Percentiles rank a stretch among this genome's conserved stretches.
Evolutionary conservation across 2,329 filamentous ascomycete species (phyloP).

Genomic region (Scedosporium apiospermum): DNA sequence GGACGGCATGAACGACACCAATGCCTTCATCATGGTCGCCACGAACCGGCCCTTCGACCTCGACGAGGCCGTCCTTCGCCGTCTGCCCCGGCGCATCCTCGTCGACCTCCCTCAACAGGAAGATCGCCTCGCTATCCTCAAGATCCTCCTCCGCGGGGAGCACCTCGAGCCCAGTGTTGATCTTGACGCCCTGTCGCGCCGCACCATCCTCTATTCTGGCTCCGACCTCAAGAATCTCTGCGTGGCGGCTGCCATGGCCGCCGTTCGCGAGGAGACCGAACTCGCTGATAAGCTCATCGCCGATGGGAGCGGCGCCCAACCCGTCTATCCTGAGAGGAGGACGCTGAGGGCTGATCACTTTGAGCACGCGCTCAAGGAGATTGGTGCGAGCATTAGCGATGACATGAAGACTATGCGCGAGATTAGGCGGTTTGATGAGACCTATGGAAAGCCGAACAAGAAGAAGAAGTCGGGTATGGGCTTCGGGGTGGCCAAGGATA

Average conservation of each 20-base stretch:
- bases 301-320: conserved; percentile 13
- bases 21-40: conserved; percentile 95
- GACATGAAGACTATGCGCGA: conserved; percentile 81
- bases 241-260: conserved; percentile 69
- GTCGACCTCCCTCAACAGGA: conserved; percentile 61
- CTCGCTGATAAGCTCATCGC: conserved; percentile 27
- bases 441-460: conserved; percentile 58
- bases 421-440: conserved; percentile 91
- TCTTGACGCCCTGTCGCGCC: conserved; percentile 51
- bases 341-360: conserved; percentile 62
- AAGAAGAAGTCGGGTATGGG: conserved; percentile 48
- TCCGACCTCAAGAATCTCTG: conserved; percentile 77
- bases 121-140: conserved; percentile 59
- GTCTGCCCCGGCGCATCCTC: conserved; percentile 62
- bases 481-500: conserved; percentile 40
- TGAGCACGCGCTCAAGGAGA: conserved; percentile 75
- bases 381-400: conserved; percentile 84
- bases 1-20: conserved; percentile 77
- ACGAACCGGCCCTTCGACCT: conserved; percentile 94
- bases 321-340: conserved; percentile 52
- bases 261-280: conserved; percentile 62
- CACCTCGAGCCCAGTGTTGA: conserved; percentile 50
- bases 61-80: conserved; percentile 76
- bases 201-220: conserved; percentile 70
- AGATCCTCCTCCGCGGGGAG: conserved; percentile 63